Evolutionary conservation across 768 basidiomycete species (phyloP).

Genomic region (Boletus subparvulus): DNA sequence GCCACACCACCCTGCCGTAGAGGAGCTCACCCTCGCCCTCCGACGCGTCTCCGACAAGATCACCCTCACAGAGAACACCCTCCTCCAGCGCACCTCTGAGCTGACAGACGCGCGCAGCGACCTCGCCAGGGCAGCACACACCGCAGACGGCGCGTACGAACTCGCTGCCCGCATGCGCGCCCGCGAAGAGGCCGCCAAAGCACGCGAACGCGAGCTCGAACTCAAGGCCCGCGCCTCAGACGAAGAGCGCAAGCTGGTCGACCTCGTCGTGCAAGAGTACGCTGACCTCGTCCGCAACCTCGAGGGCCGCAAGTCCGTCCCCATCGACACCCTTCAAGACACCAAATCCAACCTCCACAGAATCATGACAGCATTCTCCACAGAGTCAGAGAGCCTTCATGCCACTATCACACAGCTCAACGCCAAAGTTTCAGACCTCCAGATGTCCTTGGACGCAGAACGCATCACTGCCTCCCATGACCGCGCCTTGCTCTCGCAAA

Average conservation of each 20-base stretch:
- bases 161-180: constrained; percentile 53
- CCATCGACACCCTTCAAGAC: constrained; percentile 42
- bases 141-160: constrained; percentile 53
- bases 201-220: constrained; percentile 50
- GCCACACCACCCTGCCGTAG: constrained; percentile 36
- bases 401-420: constrained; percentile 43
- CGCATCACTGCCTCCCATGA: constrained; percentile 42
- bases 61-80: constrained; percentile 53
- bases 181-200: constrained; percentile 52
- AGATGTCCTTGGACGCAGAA: constrained; percentile 48
- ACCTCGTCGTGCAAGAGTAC: constrained; percentile 68
- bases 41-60: constrained; percentile 70
- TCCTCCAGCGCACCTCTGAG: constrained; percentile 50
- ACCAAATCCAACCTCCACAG: constrained; percentile 49
- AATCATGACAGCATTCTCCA: constrained; percentile 49
- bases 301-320: constrained; percentile 44
- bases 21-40: constrained; percentile 66
- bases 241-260: constrained; percentile 60
- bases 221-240: constrained; percentile 46
- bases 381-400: constrained; percentile 47
- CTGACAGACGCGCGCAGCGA: constrained; percentile 45
- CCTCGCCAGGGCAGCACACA: constrained; percentile 40
- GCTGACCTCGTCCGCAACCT: constrained; percentile 70
- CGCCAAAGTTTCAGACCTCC: constrained; percentile 42
- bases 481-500: constrained; percentile 44